Evolutionary conservation across 1,139 yeast genomes (phyloP).

Genomic region (Candida mesenterica): DNA sequence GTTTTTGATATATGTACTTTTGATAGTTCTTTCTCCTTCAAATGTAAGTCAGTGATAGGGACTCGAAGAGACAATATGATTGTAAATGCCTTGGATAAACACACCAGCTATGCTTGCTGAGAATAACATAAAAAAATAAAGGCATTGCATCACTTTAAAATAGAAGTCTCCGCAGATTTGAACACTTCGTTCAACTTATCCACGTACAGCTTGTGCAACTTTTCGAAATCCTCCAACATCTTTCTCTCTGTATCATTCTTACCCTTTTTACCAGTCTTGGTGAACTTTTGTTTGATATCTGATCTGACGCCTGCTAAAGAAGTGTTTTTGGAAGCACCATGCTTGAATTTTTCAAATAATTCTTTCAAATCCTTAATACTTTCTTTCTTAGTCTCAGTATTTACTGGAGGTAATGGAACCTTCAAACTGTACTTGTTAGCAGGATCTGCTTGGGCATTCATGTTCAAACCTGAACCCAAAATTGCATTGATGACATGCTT

Average conservation of each 20-base stretch:
- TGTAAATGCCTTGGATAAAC: too few relatives aligned
- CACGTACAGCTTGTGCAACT: slow-evolving; percentile 60
- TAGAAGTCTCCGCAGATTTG: slow-evolving; percentile 59
- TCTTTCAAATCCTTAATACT: slow-evolving; percentile 60
- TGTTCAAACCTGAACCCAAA: slow-evolving; percentile 62
- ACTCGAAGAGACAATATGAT: too few relatives aligned
- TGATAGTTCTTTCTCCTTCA: too few relatives aligned
- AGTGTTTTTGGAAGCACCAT: slow-evolving; percentile 44
- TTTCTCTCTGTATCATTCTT: slow-evolving; percentile 59
- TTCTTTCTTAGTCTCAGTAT: slow-evolving; percentile 64
- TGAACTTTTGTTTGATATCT: slow-evolving; percentile 57
- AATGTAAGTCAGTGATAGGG: too few relatives aligned
- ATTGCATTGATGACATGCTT: slow-evolving; percentile 71
- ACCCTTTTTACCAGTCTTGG: slow-evolving; percentile 40
- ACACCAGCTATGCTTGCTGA: too few relatives aligned
- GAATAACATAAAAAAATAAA: background rate
- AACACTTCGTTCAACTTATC: slow-evolving; percentile 56
- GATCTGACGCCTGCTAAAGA: slow-evolving; percentile 65
- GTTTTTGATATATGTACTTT: slow-evolving; percentile 14
- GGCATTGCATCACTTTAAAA: slow-evolving; percentile 29
- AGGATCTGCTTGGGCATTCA: slow-evolving; percentile 78
- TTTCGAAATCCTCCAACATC: slow-evolving; percentile 59
- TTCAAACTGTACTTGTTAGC: slow-evolving; percentile 70
- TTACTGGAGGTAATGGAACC: slow-evolving; percentile 73
- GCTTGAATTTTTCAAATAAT: slow-evolving; percentile 61